Evolutionary conservation across 2,329 filamentous ascomycete genomes (phyloP).

Genomic region (Neonectria magnoliae): DNA sequence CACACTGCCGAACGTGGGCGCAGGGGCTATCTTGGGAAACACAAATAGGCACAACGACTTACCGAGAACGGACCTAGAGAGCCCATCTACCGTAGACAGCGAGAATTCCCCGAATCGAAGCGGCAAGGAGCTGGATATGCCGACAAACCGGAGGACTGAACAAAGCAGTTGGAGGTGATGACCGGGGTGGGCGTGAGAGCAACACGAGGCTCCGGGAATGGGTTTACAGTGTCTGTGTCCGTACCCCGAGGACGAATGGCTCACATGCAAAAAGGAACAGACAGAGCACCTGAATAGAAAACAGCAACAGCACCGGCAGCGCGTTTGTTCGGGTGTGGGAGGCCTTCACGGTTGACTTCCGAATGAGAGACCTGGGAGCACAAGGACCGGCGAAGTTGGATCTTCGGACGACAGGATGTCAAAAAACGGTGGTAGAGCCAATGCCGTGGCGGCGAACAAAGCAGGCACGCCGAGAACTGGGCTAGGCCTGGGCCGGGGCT

Average conservation of each 20-base stretch:
- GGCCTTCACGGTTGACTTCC: constrained; percentile 38
- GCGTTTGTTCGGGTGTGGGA: constrained; percentile 25
- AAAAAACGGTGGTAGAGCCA: constrained; percentile 29
- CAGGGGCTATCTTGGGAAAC: constrained; percentile 29
- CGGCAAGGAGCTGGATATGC: constrained; percentile 24
- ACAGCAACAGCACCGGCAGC: constrained; percentile 24
- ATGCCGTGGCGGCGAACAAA: constrained; percentile 32
- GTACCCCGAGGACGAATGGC: constrained; percentile 25
- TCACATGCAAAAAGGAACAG: constrained; percentile 27
- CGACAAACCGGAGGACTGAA: constrained; percentile 25
- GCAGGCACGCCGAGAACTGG: constrained; percentile 18
- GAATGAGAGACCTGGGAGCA: constrained; percentile 27
- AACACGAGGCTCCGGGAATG: constrained; percentile 30
- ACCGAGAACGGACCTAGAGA: constrained; percentile 33
- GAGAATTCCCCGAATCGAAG: constrained; percentile 37
- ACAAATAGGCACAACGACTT: constrained; percentile 34
- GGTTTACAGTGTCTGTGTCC: background rate
- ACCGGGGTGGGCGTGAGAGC: constrained; percentile 16
- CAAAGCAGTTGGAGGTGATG: constrained; percentile 17
- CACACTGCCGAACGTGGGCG: constrained; percentile 36
- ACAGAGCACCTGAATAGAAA: constrained; percentile 14
- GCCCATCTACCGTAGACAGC: constrained; percentile 28
- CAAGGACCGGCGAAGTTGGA: constrained; percentile 18
- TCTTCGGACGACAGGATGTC: constrained; percentile 45
- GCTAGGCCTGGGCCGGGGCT: constrained; percentile 34